These are phyloP conservation scores for Umbelopsis sp. DNA, from an alignment of 192 early-diverging fungal genomes.

Conservation along the genomic window DNA sequence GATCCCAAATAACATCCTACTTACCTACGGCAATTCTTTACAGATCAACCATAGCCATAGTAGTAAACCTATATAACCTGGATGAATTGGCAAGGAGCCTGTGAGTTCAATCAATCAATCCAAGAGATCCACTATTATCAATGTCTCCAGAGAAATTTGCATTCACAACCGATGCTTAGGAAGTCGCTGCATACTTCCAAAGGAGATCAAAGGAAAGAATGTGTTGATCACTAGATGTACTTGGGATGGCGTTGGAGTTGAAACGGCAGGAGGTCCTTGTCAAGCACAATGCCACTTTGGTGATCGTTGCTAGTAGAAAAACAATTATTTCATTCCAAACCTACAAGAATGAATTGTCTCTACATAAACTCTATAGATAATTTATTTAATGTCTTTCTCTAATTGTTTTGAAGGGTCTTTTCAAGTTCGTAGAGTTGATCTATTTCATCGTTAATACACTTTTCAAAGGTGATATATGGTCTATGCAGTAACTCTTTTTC, in stretches of 20 bases:
- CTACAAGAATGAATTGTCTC: too few relatives aligned
- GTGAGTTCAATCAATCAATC: too few relatives aligned
- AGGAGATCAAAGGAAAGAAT: background rate
- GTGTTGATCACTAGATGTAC: background rate
- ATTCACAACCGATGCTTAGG: background rate
- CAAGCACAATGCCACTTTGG: conserved; percentile 17
- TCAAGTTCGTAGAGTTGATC: conserved; percentile 8
- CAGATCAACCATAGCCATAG: too few relatives aligned
- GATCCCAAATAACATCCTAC: too few relatives aligned
- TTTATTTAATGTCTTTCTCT: too few relatives aligned
- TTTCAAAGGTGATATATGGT: conserved; percentile 6
- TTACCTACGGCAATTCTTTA: too few relatives aligned
- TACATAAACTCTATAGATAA: too few relatives aligned
- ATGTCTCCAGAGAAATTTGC: background rate
- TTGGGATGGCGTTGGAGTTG: conserved; percentile 8
- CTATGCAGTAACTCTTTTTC: background rate
- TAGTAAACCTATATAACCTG: too few relatives aligned
- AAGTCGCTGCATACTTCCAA: background rate
- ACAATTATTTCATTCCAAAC: too few relatives aligned
- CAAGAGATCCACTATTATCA: too few relatives aligned
- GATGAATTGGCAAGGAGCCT: too few relatives aligned
- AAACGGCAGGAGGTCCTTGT: conserved; percentile 14
- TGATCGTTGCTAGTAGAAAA: conserved; percentile 21
- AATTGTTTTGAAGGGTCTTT: background rate
- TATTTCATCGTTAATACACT: background rate